Conservation (phyloP, 2,329 filamentous ascomycete genomes). For the Fusarium beomiforme region DNA sequence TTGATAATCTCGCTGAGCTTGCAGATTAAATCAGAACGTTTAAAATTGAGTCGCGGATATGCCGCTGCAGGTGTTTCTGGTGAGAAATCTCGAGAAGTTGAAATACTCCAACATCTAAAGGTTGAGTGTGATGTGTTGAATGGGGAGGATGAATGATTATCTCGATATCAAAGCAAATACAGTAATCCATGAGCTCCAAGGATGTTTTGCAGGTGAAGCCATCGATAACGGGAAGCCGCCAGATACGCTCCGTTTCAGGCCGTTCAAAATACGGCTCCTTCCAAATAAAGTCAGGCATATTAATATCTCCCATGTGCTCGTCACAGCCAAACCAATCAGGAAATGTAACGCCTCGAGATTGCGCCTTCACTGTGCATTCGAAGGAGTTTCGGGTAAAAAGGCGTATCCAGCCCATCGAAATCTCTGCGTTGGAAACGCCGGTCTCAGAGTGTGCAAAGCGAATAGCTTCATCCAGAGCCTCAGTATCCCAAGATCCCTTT, state of each 20-base stretch:
- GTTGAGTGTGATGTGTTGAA: too few relatives aligned
- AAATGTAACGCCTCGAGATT: background rate
- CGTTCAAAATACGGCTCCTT: background rate
- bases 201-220: too few relatives aligned
- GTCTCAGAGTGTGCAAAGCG: background rate
- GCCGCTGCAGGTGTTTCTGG: too few relatives aligned
- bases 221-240: too few relatives aligned
- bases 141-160: too few relatives aligned
- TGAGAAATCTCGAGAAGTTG: too few relatives aligned
- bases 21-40: too few relatives aligned
- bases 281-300: background rate
- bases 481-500: background rate
- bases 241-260: background rate
- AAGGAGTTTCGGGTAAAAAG: background rate
- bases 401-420: background rate
- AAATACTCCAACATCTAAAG: too few relatives aligned
- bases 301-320: background rate
- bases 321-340: background rate
- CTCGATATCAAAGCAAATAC: too few relatives aligned
- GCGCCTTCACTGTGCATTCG: background rate
- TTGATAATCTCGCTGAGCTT: too few relatives aligned
- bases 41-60: too few relatives aligned
- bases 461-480: background rate
- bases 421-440: background rate
- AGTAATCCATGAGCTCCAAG: too few relatives aligned